A percentile compares a stretch with the other conserved stretches of the same genome.
These are phyloP conservation scores for Cardamine occulta DNA, from an alignment of 345 rosid genomes.

Conservation along the genomic window DNA sequence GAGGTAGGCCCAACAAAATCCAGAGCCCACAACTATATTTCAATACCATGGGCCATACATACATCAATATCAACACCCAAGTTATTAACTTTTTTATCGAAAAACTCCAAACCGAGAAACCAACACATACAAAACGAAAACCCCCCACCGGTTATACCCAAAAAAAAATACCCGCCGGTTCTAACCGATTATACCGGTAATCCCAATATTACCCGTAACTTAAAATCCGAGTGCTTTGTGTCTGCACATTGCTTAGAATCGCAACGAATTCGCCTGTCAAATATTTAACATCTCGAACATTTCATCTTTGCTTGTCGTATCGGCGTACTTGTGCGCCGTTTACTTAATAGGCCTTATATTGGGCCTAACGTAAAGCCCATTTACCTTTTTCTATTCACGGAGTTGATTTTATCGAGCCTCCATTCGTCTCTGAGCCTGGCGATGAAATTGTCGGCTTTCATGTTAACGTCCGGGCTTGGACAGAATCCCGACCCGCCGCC, in stretches of 20 bases:
- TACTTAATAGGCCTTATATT: background rate
- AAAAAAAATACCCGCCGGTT: constrained; percentile 22
- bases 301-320: background rate
- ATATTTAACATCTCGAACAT: background rate
- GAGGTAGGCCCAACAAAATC: constrained; percentile 36
- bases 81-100: background rate
- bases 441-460: constrained; percentile 81
- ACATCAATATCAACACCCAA: constrained; percentile 27
- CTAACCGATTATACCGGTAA: background rate
- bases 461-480: constrained; percentile 88
- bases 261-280: constrained; percentile 1
- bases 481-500: constrained; percentile 46
- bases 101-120: constrained; percentile 19
- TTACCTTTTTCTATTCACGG: constrained; percentile 55
- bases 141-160: background rate
- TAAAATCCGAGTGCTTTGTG: background rate
- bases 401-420: constrained; percentile 78
- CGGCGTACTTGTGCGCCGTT: background rate
- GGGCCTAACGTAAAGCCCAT: constrained; percentile 36
- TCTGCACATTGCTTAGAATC: constrained; percentile 8
- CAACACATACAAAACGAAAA: constrained; percentile 28
- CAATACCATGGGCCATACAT: constrained; percentile 29
- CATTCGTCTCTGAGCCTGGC: constrained; percentile 77
- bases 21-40: constrained; percentile 37
- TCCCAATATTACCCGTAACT: constrained; percentile 20